Percentiles rank a stretch among this genome's conserved stretches.
Evolutionary conservation across 2,329 filamentous ascomycete genomes (phyloP).

Genomic region (Trichophyton schoenleinii): DNA sequence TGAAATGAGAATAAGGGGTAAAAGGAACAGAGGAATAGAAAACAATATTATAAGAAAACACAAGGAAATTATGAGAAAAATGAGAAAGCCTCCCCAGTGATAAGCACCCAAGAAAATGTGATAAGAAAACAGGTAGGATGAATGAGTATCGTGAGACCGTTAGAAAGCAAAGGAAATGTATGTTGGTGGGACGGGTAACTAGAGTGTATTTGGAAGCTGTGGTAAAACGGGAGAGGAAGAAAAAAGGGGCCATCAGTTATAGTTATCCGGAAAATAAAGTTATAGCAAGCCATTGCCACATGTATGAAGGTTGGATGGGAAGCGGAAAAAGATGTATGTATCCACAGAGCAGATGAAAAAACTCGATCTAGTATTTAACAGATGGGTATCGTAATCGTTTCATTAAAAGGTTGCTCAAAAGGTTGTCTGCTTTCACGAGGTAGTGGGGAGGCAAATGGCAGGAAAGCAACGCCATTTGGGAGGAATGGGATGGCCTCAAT

Average conservation of each 20-base stretch:
- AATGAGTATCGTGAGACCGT: conserved; percentile 1
- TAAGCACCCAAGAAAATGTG: background rate
- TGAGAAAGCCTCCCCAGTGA: background rate
- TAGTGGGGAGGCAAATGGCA: background rate
- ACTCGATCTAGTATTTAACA: conserved; percentile 26
- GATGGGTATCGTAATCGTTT: conserved; percentile 35
- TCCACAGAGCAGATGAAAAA: conserved; percentile 2
- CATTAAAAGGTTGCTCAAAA: conserved; percentile 21
- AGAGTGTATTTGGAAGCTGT: background rate
- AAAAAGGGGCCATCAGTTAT: too few species aligned
- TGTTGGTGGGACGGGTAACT: background rate
- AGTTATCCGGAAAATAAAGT: background rate
- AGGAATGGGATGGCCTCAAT: conserved; percentile 1
- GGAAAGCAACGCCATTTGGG: conserved; percentile 7
- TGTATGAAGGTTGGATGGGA: background rate
- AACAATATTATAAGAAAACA: too few species aligned
- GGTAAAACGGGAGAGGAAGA: background rate
- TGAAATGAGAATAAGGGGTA: too few species aligned
- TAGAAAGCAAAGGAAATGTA: background rate
- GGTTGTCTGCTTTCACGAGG: conserved; percentile 3
- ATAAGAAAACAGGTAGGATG: background rate
- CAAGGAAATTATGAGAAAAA: background rate
- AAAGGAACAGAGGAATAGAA: background rate
- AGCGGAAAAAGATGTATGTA: background rate
- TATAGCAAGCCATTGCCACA: background rate